Conservation (phyloP, 2,329 filamentous ascomycete species). For the Fusarium pseudocircinatum region DNA sequence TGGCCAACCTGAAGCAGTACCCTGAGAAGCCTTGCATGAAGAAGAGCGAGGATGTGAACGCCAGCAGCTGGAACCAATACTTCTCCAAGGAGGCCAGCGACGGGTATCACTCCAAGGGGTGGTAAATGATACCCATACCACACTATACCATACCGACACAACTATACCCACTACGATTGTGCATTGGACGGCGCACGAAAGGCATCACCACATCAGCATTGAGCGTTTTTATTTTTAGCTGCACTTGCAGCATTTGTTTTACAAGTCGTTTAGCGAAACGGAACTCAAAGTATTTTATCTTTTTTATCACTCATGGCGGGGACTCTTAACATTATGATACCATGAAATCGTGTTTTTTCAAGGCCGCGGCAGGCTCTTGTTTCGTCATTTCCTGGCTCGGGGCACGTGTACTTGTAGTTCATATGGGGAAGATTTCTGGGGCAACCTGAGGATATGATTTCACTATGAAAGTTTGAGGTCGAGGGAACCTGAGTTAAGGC, state of each 20-base stretch:
- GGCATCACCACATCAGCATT: slow-evolving; percentile 43
- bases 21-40: slow-evolving; percentile 72
- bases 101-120: slow-evolving; percentile 57
- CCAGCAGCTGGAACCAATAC: slow-evolving; percentile 85
- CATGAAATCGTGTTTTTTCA: slow-evolving; percentile 42
- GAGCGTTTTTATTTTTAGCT: slow-evolving; percentile 38
- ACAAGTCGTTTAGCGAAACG: slow-evolving; percentile 31
- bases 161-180: slow-evolving; percentile 41
- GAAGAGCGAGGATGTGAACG: slow-evolving; percentile 69
- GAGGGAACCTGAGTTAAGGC: neutral
- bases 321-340: slow-evolving; percentile 44
- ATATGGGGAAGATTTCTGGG: slow-evolving; percentile 34
- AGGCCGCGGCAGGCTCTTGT: slow-evolving; percentile 29
- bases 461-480: slow-evolving; percentile 13
- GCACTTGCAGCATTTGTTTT: slow-evolving; percentile 39
- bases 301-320: slow-evolving; percentile 38
- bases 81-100: slow-evolving; percentile 78
- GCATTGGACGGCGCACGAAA: slow-evolving; percentile 45
- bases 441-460: slow-evolving; percentile 40
- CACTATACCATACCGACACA: slow-evolving; percentile 20
- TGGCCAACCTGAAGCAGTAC: slow-evolving; percentile 86
- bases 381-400: slow-evolving; percentile 34
- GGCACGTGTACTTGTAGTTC: slow-evolving; percentile 44
- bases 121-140: slow-evolving; percentile 46
- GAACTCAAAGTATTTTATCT: slow-evolving; percentile 22